These are phyloP conservation scores for Themeda triandra DNA, from an alignment of 176 grass and related monocot genomes.

Conservation along the genomic window DNA sequence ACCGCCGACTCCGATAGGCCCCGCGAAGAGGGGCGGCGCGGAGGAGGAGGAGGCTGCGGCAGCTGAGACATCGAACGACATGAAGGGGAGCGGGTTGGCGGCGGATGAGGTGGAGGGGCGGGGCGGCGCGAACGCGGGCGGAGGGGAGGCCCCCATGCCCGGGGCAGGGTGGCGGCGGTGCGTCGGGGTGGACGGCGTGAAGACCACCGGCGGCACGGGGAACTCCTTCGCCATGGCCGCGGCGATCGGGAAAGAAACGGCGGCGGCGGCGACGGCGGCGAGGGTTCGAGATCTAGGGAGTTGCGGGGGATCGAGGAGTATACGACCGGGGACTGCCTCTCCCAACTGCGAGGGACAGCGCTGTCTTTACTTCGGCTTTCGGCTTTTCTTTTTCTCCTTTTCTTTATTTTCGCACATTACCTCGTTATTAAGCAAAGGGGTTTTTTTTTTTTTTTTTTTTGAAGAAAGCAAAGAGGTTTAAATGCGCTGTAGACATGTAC, in stretches of 20 bases:
- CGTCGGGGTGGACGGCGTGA: slow-evolving; percentile 49
- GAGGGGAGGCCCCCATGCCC: slow-evolving; percentile 20
- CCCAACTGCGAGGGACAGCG: background rate
- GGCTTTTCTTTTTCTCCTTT: background rate
- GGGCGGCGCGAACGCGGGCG: slow-evolving; percentile 62
- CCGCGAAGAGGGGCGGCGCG: slow-evolving; percentile 55
- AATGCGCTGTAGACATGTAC: too few relatives aligned
- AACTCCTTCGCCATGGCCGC: slow-evolving; percentile 88
- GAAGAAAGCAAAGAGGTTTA: too few relatives aligned
- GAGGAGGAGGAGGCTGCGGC: slow-evolving; percentile 56
- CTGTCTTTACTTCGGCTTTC: slow-evolving; percentile 11
- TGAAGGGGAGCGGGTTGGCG: slow-evolving; percentile 78
- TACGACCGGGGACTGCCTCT: background rate
- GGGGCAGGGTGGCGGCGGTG: slow-evolving; percentile 41
- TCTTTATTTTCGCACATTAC: background rate
- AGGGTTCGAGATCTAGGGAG: slow-evolving; percentile 44
- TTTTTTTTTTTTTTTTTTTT: too few relatives aligned
- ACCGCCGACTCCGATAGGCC: slow-evolving; percentile 42
- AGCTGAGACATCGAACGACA: slow-evolving; percentile 79
- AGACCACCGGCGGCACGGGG: slow-evolving; percentile 75
- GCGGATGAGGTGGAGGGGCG: slow-evolving; percentile 51
- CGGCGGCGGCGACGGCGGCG: background rate
- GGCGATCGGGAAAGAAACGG: background rate
- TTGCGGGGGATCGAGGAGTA: slow-evolving; percentile 34
- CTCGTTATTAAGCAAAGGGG: background rate